phyloP scores from a whole-genome alignment of 2,329 filamentous ascomycete genomes.

The Pseudogymnoascus verrucosus region DNA sequence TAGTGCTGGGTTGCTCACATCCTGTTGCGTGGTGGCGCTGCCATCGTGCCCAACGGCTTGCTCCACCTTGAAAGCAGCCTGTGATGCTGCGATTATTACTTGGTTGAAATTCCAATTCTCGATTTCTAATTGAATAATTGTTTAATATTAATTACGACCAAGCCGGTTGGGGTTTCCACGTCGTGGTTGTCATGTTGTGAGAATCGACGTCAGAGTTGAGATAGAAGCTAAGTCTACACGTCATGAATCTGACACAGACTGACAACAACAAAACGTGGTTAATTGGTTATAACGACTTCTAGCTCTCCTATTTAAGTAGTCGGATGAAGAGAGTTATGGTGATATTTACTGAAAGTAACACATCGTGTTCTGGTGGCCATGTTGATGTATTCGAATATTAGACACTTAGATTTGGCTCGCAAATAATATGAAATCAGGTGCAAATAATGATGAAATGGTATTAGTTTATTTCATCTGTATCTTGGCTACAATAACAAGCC shows the following conservation, averaged over 20 bases:
- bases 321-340: background rate
- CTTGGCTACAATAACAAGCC: background rate
- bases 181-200: background rate
- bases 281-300: background rate
- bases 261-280: background rate
- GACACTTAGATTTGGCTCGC: background rate
- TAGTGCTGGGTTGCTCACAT: constrained; percentile 56
- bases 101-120: background rate
- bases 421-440: background rate
- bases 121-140: background rate
- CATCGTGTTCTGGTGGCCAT: background rate
- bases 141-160: background rate
- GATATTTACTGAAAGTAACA: background rate
- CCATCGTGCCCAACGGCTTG: constrained; percentile 59
- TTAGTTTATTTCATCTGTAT: constrained; percentile 6
- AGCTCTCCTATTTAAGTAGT: background rate
- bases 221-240: background rate
- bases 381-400: background rate
- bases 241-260: background rate
- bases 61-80: constrained; percentile 61
- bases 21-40: constrained; percentile 58
- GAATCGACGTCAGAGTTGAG: background rate
- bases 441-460: background rate
- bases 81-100: constrained; percentile 22
- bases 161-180: background rate